phyloP scores from a whole-genome alignment of 1,284 basidiomycete species.

The Melanopsichium pennsylvanicum region DNA sequence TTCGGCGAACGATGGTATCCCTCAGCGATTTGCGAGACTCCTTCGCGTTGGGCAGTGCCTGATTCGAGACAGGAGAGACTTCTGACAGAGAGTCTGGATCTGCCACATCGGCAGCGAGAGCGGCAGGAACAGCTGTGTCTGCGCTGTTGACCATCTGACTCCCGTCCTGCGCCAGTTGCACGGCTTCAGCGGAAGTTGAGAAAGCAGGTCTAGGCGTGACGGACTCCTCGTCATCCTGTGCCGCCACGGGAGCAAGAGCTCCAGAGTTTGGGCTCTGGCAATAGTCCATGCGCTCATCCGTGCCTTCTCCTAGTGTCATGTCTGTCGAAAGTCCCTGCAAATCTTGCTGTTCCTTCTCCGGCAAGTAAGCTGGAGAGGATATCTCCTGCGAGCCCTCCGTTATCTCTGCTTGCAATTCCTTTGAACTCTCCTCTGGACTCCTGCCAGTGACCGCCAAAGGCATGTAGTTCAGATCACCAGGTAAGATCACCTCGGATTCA shows the following conservation, averaged over 20 bases:
- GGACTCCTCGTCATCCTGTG: background rate
- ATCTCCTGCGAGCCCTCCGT: background rate
- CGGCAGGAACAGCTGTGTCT: background rate
- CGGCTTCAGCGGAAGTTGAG: background rate
- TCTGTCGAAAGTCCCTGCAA: conserved; percentile 5
- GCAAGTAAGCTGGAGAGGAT: too few relatives aligned
- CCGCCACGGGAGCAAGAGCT: background rate
- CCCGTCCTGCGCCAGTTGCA: background rate
- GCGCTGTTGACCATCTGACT: background rate
- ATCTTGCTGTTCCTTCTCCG: too few relatives aligned
- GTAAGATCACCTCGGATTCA: conserved; percentile 36
- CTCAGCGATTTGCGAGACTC: conserved; percentile 48
- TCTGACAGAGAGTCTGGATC: too few relatives aligned
- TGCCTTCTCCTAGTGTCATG: background rate
- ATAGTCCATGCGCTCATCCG: conserved; percentile 11
- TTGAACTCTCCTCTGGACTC: conserved; percentile 13
- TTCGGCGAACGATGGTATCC: conserved; percentile 56
- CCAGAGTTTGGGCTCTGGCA: background rate
- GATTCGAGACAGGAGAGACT: too few relatives aligned
- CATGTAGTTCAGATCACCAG: conserved; percentile 22
- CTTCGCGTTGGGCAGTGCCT: background rate
- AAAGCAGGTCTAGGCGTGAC: conserved; percentile 8
- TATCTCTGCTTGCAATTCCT: background rate
- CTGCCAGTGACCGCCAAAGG: conserved; percentile 21
- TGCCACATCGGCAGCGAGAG: background rate